Evolutionary conservation across 352 stramenopile species (phyloP), one percentile per base, ranked within the genome.

Genomic region (Phytophthora megakarya): DNA sequence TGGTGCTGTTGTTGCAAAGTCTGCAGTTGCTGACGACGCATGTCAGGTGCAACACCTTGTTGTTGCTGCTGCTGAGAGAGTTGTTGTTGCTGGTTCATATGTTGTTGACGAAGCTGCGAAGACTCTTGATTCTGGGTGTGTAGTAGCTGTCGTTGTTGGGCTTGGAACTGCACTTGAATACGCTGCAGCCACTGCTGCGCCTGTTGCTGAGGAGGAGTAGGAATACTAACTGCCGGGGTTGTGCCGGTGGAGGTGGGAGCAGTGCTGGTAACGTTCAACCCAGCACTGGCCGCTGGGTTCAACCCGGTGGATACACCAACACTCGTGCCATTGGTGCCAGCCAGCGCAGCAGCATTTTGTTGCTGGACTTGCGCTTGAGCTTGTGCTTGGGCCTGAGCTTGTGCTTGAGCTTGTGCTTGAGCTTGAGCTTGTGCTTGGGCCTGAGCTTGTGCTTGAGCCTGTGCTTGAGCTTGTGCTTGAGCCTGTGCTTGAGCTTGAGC

Each of bases 91-190:
- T 93, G 84, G 30, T 84, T 76, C 49, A 91, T 56, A 32, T 95
- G 86, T 39, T 92, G 79, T 40, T 90, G 83, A 6, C 84, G 82
- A 39, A 95, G 67, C 50, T 88, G 79, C 65, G 90, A 76, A 32
- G 81, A 89, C 57, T 95, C 86, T 52, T 90, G 82, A 57, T 93
- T 88, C 23, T 92, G 84, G 11, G 78, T 84, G 26, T 87, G 77
- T 22, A 92, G 51, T 26, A 93, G 40, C 44, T 89, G 78, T 16
- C 89, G 82, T 32, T 91, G 80, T 47, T 95, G 86, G 0, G 80
- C 84, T 37, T 92, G 84, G 56, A 91, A 95, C 56, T 93, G 86
- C 22, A 88, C 82, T 48, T 93, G 86, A 10, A 95, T 83, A 5
- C 83, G 81, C 48, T 92, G 81, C n/a, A 95, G 61, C 75, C 76